Evolutionary conservation across 73 alveolate species (phyloP).

Genomic region (Stentor coeruleus): DNA sequence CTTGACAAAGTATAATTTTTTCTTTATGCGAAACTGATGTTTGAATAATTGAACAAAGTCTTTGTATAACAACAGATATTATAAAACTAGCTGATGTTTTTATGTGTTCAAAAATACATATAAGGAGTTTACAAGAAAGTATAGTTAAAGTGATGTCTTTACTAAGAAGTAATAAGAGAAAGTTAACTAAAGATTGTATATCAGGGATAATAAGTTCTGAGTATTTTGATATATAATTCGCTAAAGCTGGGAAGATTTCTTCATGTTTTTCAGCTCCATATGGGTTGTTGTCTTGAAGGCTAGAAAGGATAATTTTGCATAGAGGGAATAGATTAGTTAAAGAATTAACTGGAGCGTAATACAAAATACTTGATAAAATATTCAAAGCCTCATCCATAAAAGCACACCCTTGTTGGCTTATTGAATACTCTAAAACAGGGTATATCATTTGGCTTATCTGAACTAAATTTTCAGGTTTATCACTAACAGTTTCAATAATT

Average conservation of each 20-base stretch:
- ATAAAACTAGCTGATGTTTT: background rate
- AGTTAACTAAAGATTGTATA: no score
- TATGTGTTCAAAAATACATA: background rate
- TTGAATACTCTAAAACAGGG: background rate
- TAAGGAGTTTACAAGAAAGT: background rate
- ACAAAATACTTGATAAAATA: background rate
- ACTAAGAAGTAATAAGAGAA: background rate
- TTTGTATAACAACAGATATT: background rate
- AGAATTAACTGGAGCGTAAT: background rate
- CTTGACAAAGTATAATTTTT: background rate
- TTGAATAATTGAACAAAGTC: background rate
- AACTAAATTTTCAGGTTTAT: background rate
- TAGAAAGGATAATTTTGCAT: background rate
- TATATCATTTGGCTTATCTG: background rate
- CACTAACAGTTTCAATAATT: slow-evolving; percentile 37
- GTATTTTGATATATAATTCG: background rate
- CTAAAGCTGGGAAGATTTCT: slow-evolving; percentile 3
- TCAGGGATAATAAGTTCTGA: background rate
- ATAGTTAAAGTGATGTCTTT: background rate
- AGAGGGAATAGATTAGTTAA: background rate
- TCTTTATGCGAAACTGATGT: background rate
- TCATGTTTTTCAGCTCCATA: slow-evolving; percentile 9
- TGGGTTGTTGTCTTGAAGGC: background rate
- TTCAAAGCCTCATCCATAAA: background rate
- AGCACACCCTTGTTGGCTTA: slow-evolving; percentile 5